Evolutionary conservation across 805 yeast species (phyloP).

Genomic region (Myxozyma lipomycoides): DNA sequence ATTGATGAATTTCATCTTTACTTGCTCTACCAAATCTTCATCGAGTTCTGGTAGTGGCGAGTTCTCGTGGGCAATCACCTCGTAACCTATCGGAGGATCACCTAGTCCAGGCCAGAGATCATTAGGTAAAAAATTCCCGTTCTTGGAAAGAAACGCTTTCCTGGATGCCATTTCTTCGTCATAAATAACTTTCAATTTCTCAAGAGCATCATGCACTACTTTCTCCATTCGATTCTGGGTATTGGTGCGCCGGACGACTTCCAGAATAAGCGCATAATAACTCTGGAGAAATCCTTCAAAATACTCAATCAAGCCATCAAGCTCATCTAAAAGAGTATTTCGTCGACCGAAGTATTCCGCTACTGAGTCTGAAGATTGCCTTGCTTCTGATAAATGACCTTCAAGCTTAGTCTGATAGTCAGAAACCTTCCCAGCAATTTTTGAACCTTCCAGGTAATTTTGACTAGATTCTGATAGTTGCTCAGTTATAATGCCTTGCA

Average conservation of each 20-base stretch:
- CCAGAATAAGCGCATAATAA: conserved; percentile 51
- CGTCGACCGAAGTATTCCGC: conserved; percentile 27
- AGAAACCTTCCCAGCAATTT: neutral
- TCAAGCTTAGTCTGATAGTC: conserved; percentile 4
- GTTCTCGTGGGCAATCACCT: conserved; percentile 26
- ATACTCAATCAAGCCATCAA: conserved; percentile 45
- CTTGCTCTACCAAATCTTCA: conserved; percentile 11
- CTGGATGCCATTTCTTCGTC: conserved; percentile 46
- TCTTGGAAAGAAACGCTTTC: conserved; percentile 42
- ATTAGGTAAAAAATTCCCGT: conserved; percentile 57
- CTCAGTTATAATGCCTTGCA: conserved; percentile 2
- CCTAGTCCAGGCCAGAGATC: conserved; percentile 49
- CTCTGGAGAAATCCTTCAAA: conserved; percentile 50
- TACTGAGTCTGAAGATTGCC: conserved; percentile 35
- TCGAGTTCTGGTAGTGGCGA: conserved; percentile 25
- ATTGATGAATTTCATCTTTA: conserved; percentile 15
- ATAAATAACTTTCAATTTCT: conserved; percentile 41
- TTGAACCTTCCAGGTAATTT: conserved; percentile 1
- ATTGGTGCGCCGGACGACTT: conserved; percentile 49
- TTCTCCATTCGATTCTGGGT: conserved; percentile 42
- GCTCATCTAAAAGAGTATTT: conserved; percentile 36
- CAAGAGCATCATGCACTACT: conserved; percentile 44
- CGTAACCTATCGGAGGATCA: conserved; percentile 35
- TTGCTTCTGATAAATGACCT: conserved; percentile 8
- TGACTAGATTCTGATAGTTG: conserved; percentile 14